Base-by-base conservation (phyloP, 345 rosid genomes). In the Alliaria petiolata region DNA sequence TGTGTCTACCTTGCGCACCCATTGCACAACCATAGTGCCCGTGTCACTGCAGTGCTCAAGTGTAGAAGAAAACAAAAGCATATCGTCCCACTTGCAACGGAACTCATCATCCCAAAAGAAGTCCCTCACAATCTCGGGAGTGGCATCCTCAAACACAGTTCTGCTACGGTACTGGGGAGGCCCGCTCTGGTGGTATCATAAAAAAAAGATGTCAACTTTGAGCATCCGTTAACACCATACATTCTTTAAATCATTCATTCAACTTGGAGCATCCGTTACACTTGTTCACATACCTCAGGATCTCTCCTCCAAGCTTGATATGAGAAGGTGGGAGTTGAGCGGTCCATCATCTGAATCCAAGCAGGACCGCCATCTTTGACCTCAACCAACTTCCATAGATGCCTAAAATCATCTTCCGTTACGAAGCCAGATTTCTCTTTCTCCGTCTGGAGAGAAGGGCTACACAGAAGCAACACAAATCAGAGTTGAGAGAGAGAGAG, bases 331-430 rank as follows among this genome's bases (percentile, higher is more conserved):
- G 85, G 78, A 1, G 87, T 82, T 22, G 95, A 86, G 4, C 95
- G 86, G 70, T 95, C 87, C 99, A 95, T 95, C 96, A 95, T 89
- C 14, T 83, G 89, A 85, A 91, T 88, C 99, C 99, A 95, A 69
- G 83, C 74, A 72, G 97, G 99, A 12, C 97, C 99, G 16, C 90
- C 91, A 72, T 95, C 97, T 81, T 84, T 95, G 71, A 61, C 93
- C 76, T 95, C 97, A 53, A 86, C 96, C 76, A 91, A 85, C 78
- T 78, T 76, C 71, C 80, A 81, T 45, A 95, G 77, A 79, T 82
- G 80, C 80, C 81, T 80, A 35, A 95, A 81, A 82, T 95, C 97
- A 50, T 85, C 92, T 0, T 81, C 82, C 12, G 67, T 78, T 8
- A 95, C 89, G 33, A 82, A 74, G 46, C 78, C 67, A 14, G 84